Evolutionary conservation across 2,329 filamentous ascomycete genomes (phyloP).

Genomic region (Aspergillus hortae): DNA sequence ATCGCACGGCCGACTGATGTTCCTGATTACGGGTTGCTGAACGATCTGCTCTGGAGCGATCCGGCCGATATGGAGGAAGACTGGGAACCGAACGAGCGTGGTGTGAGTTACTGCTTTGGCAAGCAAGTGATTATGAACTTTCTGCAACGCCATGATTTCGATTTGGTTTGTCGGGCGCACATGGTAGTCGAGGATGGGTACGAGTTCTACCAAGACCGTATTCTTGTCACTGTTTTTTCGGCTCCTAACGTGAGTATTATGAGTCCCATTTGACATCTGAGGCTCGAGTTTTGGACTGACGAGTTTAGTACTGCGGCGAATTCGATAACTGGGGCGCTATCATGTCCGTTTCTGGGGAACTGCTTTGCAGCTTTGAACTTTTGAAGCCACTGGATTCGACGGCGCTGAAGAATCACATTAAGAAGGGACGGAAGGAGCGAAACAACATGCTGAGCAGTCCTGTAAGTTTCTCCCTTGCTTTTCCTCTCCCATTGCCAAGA

Average conservation of each 20-base stretch:
- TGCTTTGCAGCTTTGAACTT: constrained; percentile 95
- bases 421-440: constrained; percentile 92
- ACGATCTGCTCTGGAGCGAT: constrained; percentile 95
- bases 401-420: constrained; percentile 96
- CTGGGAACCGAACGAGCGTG: constrained; percentile 96
- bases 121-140: constrained; percentile 99
- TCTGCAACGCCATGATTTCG: constrained; percentile 89
- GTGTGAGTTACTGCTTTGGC: constrained; percentile 97
- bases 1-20: constrained; percentile 96
- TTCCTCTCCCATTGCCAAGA: constrained; percentile 19
- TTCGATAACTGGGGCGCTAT: constrained; percentile 99
- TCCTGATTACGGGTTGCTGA: constrained; percentile 90
- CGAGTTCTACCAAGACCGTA: constrained; percentile 95
- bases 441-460: constrained; percentile 96
- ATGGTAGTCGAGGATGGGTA: constrained; percentile 99
- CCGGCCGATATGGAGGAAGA: constrained; percentile 97
- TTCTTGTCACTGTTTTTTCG: constrained; percentile 94
- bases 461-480: constrained; percentile 56
- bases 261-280: no score
- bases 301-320: constrained; percentile 85
- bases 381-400: constrained; percentile 95
- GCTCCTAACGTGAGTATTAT: constrained; percentile 78
- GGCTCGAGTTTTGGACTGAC: no score
- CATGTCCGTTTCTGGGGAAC: constrained; percentile 92
- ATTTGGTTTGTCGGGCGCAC: constrained; percentile 92